Conservation (phyloP, 331 rosid genomes). For the Pyracantha coccinea region DNA sequence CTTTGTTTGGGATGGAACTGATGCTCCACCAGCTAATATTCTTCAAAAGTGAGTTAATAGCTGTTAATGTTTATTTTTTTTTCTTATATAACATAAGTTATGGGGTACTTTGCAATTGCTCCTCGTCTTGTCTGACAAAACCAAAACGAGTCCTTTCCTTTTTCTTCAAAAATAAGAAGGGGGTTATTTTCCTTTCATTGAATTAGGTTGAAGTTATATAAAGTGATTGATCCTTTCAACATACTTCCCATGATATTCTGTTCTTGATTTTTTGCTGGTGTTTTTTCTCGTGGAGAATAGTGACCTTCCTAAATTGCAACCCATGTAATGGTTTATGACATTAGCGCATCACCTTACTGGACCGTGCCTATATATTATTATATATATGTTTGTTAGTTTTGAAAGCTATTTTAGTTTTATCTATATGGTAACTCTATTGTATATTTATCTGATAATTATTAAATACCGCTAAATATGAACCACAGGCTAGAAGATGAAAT, state of each 20-base stretch:
- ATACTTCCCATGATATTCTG: background rate
- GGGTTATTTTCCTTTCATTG: background rate
- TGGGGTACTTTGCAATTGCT: background rate
- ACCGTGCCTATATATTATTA: background rate
- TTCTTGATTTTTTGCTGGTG: background rate
- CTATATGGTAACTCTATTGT: background rate
- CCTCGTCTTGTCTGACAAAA: background rate
- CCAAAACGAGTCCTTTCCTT: background rate
- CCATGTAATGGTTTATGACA: background rate
- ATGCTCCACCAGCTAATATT: conserved; percentile 39
- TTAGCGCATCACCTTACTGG: background rate
- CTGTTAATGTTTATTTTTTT: background rate
- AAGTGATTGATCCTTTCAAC: background rate
- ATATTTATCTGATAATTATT: background rate
- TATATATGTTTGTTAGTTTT: too few relatives aligned
- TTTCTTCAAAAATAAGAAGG: background rate
- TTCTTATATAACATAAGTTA: background rate
- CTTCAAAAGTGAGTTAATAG: conserved; percentile 35
- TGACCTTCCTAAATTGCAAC: background rate
- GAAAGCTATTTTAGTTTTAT: too few relatives aligned
- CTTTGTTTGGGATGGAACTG: conserved; percentile 81
- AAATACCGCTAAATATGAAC: conserved; percentile 11
- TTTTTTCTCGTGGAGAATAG: background rate
- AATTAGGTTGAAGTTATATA: background rate
- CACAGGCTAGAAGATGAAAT: conserved; percentile 52